Percentiles rank a stretch among this genome's conserved stretches.
Conservation (phyloP, 106 monocot genomes). For the Narthecium ossifragum region DNA sequence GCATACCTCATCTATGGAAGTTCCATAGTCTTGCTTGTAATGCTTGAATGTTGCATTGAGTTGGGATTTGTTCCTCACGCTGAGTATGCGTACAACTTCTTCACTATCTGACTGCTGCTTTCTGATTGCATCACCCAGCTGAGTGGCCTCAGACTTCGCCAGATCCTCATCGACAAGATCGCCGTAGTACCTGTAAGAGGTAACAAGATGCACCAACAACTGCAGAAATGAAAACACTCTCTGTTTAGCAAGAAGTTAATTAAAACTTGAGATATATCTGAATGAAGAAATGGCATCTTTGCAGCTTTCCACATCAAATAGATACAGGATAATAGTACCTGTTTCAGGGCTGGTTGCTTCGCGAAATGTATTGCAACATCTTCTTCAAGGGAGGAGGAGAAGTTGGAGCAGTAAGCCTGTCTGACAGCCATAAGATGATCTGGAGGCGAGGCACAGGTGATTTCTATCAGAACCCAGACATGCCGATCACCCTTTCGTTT, state of each 20-base stretch:
- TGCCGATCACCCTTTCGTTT: slow-evolving; percentile 33
- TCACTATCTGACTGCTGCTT: slow-evolving; percentile 23
- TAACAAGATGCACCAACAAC: slow-evolving; percentile 51
- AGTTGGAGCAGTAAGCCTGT: slow-evolving; percentile 46
- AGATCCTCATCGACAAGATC: slow-evolving; percentile 31
- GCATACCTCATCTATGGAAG: slow-evolving; percentile 42
- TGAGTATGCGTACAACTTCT: slow-evolving; percentile 42
- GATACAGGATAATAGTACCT: slow-evolving; percentile 9
- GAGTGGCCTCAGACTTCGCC: slow-evolving; percentile 36
- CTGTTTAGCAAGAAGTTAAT: no score
- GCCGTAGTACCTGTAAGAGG: slow-evolving; percentile 41
- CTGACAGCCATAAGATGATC: slow-evolving; percentile 64
- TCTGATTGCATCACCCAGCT: slow-evolving; percentile 33
- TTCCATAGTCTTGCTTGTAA: slow-evolving; percentile 49
- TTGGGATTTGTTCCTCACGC: slow-evolving; percentile 55
- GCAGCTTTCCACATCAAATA: neutral
- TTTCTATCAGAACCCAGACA: slow-evolving; percentile 42
- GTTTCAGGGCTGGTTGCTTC: slow-evolving; percentile 19
- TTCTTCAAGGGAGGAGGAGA: slow-evolving; percentile 54
- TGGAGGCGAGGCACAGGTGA: slow-evolving; percentile 60
- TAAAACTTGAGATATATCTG: no score
- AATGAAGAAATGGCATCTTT: neutral
- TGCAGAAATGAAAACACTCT: slow-evolving; percentile 20
- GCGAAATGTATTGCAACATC: slow-evolving; percentile 34
- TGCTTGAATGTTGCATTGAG: slow-evolving; percentile 37